These are phyloP conservation scores for Stromatinia cepivora DNA, from an alignment of 2,329 filamentous ascomycete genomes.

Conservation along the genomic window DNA sequence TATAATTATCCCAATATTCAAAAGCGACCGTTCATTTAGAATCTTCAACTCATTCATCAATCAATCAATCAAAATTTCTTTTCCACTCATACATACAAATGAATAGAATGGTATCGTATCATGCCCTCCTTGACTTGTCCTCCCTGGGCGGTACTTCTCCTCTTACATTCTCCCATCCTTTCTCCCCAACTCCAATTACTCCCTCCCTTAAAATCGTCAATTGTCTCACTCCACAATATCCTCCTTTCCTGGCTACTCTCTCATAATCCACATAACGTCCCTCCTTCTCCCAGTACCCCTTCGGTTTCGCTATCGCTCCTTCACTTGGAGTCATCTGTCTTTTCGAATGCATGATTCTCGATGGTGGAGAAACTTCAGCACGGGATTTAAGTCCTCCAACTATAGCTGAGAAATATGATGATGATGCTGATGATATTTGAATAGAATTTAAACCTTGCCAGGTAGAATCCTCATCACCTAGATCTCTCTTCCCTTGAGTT, in stretches of 20 bases:
- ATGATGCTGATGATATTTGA: background rate
- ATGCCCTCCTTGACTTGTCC: background rate
- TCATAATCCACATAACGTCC: constrained; percentile 47
- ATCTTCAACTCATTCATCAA: background rate
- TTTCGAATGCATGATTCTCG: constrained; percentile 15
- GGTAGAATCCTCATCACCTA: constrained; percentile 10
- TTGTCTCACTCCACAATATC: constrained; percentile 57
- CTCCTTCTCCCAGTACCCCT: constrained; percentile 34
- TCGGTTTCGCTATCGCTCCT: constrained; percentile 4
- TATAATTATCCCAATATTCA: background rate
- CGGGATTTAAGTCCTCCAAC: constrained; percentile 12
- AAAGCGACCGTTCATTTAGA: background rate
- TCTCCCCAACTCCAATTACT: constrained; percentile 33
- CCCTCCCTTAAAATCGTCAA: constrained; percentile 49
- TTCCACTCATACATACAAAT: background rate
- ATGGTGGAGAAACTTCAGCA: background rate
- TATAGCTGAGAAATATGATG: constrained; percentile 4
- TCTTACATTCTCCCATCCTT: constrained; percentile 41
- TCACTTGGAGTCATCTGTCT: constrained; percentile 3
- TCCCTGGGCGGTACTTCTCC: constrained; percentile 34
- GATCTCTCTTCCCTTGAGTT: constrained; percentile 29
- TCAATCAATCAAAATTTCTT: background rate
- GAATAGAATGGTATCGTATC: background rate
- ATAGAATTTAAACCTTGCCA: constrained; percentile 17
- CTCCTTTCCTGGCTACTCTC: constrained; percentile 50